phyloP scores from a whole-genome alignment of 176 grass and related monocot genomes.

The Bothriochloa decipiens region DNA sequence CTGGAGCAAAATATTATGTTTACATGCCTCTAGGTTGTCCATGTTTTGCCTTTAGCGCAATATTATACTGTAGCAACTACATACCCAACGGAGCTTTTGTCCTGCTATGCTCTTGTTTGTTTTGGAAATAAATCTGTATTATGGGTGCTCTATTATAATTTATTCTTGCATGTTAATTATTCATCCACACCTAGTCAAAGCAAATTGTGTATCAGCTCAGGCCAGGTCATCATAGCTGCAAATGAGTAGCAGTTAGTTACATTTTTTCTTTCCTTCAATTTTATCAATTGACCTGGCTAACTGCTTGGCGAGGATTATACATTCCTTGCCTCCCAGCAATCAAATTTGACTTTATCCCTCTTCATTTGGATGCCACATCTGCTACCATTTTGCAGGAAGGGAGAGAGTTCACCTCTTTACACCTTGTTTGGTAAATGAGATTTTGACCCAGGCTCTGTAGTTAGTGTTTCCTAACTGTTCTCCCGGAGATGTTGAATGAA shows the following conservation, averaged over 20 bases:
- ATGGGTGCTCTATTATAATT: not conserved
- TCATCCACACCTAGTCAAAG: constrained; percentile 9
- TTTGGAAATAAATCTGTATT: too few relatives aligned
- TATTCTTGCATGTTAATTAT: not conserved
- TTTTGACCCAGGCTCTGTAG: not conserved
- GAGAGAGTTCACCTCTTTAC: not conserved
- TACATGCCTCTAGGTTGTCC: not conserved
- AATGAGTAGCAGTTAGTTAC: not conserved
- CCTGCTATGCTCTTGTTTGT: too few relatives aligned
- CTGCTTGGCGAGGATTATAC: not conserved
- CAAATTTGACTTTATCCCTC: not conserved
- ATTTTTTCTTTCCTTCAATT: not conserved
- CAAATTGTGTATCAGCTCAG: not conserved
- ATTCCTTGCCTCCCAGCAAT: not conserved
- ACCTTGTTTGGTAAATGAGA: not conserved
- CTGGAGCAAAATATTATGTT: constrained; percentile 22
- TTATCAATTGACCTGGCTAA: not conserved
- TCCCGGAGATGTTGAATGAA: not conserved
- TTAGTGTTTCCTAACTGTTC: not conserved
- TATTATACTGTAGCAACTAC: not conserved
- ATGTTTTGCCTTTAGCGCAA: not conserved
- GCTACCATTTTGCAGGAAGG: not conserved
- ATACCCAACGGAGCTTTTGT: not conserved
- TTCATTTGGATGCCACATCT: not conserved
- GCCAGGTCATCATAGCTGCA: constrained; percentile 7